Evolutionary conservation across 495 filamentous ascomycete species (phyloP).

Genomic region (Aspergillus diversus): DNA sequence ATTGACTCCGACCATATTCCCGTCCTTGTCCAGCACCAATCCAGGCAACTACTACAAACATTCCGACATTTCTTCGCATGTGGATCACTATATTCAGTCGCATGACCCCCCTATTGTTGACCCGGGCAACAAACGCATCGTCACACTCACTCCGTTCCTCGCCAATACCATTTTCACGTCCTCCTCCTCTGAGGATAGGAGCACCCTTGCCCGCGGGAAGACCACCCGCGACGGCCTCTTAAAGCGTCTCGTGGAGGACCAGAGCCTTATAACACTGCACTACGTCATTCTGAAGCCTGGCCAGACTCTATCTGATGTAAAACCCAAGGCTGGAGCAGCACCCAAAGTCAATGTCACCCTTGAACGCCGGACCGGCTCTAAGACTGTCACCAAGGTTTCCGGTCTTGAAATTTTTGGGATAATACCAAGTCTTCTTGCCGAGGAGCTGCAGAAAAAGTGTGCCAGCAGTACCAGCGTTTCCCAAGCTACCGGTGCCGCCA

Average conservation of each 20-base stretch:
- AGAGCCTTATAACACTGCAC: slow-evolving; percentile 50
- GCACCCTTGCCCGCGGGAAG: slow-evolving; percentile 58
- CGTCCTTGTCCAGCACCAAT: slow-evolving; percentile 42
- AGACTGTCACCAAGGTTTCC: slow-evolving; percentile 66
- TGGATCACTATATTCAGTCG: slow-evolving; percentile 50
- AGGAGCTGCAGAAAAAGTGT: slow-evolving; percentile 72
- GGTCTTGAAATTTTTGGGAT: slow-evolving; percentile 68
- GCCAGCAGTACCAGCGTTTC: slow-evolving; percentile 71
- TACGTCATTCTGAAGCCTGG: slow-evolving; percentile 60
- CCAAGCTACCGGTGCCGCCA: slow-evolving; percentile 63
- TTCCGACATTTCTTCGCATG: slow-evolving; percentile 43
- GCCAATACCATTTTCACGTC: slow-evolving; percentile 62
- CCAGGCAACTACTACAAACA: slow-evolving; percentile 58
- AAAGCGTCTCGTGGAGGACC: slow-evolving; percentile 59
- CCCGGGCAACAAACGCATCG: slow-evolving; percentile 63
- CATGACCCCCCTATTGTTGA: slow-evolving; percentile 61
- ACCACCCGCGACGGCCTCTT: slow-evolving; percentile 66
- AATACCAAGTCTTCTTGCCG: slow-evolving; percentile 62
- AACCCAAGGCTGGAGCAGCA: slow-evolving; percentile 62
- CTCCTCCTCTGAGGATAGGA: slow-evolving; percentile 56
- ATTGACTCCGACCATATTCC: slow-evolving; percentile 58
- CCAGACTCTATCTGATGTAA: slow-evolving; percentile 55
- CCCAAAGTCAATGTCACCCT: slow-evolving; percentile 63
- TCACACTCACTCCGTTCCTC: slow-evolving; percentile 65
- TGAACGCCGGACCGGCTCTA: slow-evolving; percentile 69